Evolutionary conservation across 495 filamentous ascomycete species (phyloP).

Genomic region (Thozetella sp.): DNA sequence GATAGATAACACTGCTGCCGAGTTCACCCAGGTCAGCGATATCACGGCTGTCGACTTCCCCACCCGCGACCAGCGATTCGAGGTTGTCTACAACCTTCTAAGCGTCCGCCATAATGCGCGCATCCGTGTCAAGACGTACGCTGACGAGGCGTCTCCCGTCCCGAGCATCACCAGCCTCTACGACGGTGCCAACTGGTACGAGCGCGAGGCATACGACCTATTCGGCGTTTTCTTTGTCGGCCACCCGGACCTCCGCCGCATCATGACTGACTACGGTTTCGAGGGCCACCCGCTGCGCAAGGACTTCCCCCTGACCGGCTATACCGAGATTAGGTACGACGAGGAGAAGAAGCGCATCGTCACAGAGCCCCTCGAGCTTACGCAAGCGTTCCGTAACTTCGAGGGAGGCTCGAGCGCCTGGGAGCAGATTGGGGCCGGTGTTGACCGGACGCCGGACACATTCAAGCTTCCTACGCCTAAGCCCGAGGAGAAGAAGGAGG

Average conservation of each 20-base stretch:
- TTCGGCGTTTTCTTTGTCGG: constrained; percentile 96
- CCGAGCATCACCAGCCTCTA: constrained; percentile 84
- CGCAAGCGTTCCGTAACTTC: constrained; percentile 99
- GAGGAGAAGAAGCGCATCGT: constrained; percentile 99
- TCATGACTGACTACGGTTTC: constrained; percentile 99
- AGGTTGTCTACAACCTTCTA: constrained; percentile 97
- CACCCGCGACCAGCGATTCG: constrained; percentile 90
- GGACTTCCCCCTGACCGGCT: constrained; percentile 97
- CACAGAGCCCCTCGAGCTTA: constrained; percentile 94
- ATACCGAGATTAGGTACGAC: constrained; percentile 97
- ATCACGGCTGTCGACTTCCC: constrained; percentile 97
- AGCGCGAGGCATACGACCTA: constrained; percentile 95
- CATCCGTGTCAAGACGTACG: constrained; percentile 98
- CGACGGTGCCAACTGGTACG: constrained; percentile 98
- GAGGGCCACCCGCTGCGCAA: constrained; percentile 97
- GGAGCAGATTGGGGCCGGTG: constrained; percentile 89
- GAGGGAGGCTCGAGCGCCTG: constrained; percentile 80
- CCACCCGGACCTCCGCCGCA: constrained; percentile 94
- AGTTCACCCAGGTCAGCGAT: constrained; percentile 90
- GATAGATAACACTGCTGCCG: constrained; percentile 86
- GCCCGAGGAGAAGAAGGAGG: constrained; percentile 87
- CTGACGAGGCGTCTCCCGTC: constrained; percentile 93
- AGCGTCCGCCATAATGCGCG: constrained; percentile 94
- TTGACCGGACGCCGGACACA: constrained; percentile 78
- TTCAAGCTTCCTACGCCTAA: constrained; percentile 96